Base-by-base conservation (phyloP, 371 early-diverging fungal species). In the Dichotomocladium elegans region DNA sequence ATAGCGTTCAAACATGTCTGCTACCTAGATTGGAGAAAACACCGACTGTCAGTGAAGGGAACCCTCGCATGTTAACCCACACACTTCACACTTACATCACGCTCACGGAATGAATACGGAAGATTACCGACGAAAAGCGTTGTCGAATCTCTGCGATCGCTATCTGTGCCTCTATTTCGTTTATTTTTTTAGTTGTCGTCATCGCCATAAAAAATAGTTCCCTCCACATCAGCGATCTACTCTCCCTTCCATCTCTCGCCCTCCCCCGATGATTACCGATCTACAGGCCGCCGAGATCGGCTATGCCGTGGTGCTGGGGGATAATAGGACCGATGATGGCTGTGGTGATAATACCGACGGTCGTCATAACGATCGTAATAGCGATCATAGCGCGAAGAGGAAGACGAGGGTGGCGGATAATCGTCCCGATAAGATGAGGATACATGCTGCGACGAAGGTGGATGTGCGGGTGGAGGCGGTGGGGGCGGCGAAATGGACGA, bases 51-150 rank as follows among this genome's bases (percentile, higher is more conserved):
- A 52, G 11, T 19, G 17, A 33, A 11, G 41, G 6, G 9, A 22
- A 14, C 17, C 15, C 19, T 24, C 25, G 37, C 44, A 43, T 6
- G 11, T 19, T 17, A 33, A 21, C 12, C 8, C 10, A 31, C 22
- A 26, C 11, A 22, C n/a, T 25, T 17, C 19, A 22, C 5, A 45
- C 64, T 57, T 66, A 74, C 85, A 61, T 90, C 88, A 12, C 74
- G 70, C 57, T 90, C 89, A 45, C 77, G 72, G 58, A 81, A 88
- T 41, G 69, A 72, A 55, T 90, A 90, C n/a, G 91, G 91, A 53
- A 90, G 75, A 55, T 89, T 90, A 41, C 91, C 91, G n/a, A 88
- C 80, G 58, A 83, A 90, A 22, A 90, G 60, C 12, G 86, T 85
- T 26, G 80, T 80, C 2, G 87, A 83, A 0, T 63, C 73, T 40